Conservation (phyloP, 129 eudicot genomes). For the Flaveria brownii region DNA sequence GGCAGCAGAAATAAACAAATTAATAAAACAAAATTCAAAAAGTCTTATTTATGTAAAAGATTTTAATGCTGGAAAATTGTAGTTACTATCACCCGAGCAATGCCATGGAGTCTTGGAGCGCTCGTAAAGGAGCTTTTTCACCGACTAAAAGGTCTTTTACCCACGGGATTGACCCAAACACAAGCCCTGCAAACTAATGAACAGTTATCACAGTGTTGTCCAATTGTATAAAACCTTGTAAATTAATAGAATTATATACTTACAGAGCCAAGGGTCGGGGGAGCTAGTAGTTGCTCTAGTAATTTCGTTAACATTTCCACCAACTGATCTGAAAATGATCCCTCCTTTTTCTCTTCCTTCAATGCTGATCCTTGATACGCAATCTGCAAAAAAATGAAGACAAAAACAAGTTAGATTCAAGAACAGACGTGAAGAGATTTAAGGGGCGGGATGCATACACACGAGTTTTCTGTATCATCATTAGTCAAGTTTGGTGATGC, state of each 20-base stretch:
- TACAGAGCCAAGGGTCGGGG: conserved; percentile 88
- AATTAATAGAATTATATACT: conserved; percentile 27
- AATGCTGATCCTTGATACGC: conserved; percentile 21
- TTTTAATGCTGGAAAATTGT: neutral
- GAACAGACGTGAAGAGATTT: neutral
- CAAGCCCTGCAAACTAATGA: conserved; percentile 61
- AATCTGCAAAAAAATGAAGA: conserved; percentile 34
- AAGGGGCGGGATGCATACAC: conserved; percentile 31
- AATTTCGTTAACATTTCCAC: conserved; percentile 43
- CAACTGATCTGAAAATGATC: conserved; percentile 32
- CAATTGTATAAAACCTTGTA: neutral
- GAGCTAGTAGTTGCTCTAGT: conserved; percentile 69
- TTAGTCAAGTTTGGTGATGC: conserved; percentile 29
- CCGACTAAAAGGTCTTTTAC: conserved; percentile 64
- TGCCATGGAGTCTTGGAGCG: conserved; percentile 55
- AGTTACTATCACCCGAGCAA: conserved; percentile 64
- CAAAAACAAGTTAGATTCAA: neutral
- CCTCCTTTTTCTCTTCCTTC: conserved; percentile 23
- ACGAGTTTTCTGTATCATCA: conserved; percentile 32
- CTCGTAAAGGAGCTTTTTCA: conserved; percentile 74
- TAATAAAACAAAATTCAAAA: neutral
- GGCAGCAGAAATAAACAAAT: conserved; percentile 15
- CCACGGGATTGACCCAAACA: conserved; percentile 61
- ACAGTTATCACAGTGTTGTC: neutral
- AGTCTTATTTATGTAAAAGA: neutral